Percentiles rank a stretch among this genome's conserved stretches.
Conservation (phyloP, 345 rosid species). For the Melastoma malabathricum region DNA sequence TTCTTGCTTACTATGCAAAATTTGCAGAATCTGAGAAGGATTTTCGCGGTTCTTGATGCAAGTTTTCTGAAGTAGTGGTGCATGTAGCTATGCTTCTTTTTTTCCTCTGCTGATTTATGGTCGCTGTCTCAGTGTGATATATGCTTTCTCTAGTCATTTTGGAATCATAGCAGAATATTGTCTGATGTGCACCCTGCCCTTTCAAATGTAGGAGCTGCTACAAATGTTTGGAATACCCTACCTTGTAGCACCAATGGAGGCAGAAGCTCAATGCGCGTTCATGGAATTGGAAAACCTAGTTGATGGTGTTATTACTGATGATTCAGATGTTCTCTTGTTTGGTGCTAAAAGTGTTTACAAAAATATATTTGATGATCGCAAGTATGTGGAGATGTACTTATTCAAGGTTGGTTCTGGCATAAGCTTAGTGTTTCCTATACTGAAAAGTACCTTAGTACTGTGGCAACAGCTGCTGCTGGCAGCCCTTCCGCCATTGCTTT, state of each 20-base stretch:
- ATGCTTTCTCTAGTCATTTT: too few relatives aligned
- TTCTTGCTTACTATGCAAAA: too few relatives aligned
- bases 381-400: slow-evolving; percentile 92
- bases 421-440: neutral
- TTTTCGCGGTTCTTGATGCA: too few relatives aligned
- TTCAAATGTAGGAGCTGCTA: slow-evolving; percentile 57
- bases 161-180: neutral
- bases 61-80: too few relatives aligned
- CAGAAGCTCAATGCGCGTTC: slow-evolving; percentile 94
- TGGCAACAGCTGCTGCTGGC: too few relatives aligned
- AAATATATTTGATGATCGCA: slow-evolving; percentile 94
- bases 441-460: too few relatives aligned
- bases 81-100: too few relatives aligned
- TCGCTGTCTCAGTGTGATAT: too few relatives aligned
- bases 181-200: slow-evolving; percentile 4
- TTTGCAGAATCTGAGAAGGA: too few relatives aligned
- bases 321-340: slow-evolving; percentile 89
- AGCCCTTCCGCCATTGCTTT: too few relatives aligned
- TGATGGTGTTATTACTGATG: slow-evolving; percentile 96
- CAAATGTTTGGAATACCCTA: slow-evolving; percentile 98
- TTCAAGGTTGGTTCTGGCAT: slow-evolving; percentile 40
- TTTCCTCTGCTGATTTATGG: too few relatives aligned
- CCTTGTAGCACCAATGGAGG: slow-evolving; percentile 97
- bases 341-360: slow-evolving; percentile 84
- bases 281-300: slow-evolving; percentile 79